Evolutionary conservation across 1,139 yeast genomes (phyloP), one percentile per base, ranked within the genome.

Genomic region (Meyerozyma guilliermondii): DNA sequence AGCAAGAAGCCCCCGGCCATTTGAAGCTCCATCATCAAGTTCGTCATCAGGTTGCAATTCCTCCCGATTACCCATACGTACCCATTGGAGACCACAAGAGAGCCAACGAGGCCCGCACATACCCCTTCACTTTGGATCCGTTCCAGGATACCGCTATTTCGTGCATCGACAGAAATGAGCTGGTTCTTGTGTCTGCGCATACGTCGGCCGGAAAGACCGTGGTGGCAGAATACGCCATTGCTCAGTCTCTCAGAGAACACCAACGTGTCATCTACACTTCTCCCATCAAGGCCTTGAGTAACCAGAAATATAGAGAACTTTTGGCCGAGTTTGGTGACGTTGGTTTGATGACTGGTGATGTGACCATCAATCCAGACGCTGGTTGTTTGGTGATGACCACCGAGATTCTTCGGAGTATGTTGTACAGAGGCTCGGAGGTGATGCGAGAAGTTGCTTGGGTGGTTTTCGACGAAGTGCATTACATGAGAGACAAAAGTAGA

Each of bases 191-290:
- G 2, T 91, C 98, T 20, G 99, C 99, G 0, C 99, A 92, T 59
- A 91, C 98, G 0, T 91, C 98, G 26, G 98, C 98, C 7, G 99
- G 99, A 68, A 92, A 92, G 60, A 92, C 99, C 0, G 99, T 94
- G 39, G 98, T 92, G 41, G 99, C 99, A 0, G 99, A 92, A 60
- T 94, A 92, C 58, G 98, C 98, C 35, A 92, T 92, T 67, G 98
- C 98, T 1, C 95, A 89, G 69, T 87, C 96, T 11, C 69, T 88
- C 49, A 71, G 89, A 54, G 89, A 87, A 43, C 89, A 88, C 66
- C 96, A 92, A 59, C 81, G 96, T 65, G 96, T 92, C 42, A 92
- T 92, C 48, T 92, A 92, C 59, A 92, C 99, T 0, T 91, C 98
- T 2, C 99, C 99, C 3, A 92, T 92, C 59, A 92, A 92, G 62